phyloP scores from a whole-genome alignment of 805 yeast species.

The Ogataea wickerhamii region DNA sequence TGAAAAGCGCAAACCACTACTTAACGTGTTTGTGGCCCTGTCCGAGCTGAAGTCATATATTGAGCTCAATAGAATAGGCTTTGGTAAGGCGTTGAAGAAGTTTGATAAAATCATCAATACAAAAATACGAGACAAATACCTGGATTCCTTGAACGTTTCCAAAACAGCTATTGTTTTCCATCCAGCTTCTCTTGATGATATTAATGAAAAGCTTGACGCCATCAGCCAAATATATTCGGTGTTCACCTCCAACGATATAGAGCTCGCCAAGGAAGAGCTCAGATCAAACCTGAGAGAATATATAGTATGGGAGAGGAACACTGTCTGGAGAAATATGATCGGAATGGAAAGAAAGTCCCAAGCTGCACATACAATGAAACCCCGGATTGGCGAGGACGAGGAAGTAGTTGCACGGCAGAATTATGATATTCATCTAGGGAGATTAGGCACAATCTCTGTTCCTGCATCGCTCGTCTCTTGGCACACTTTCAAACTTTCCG shows the following conservation, averaged over 20 bases:
- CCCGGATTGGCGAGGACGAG: constrained; percentile 23
- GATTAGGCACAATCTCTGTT: constrained; percentile 25
- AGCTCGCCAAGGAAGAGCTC: constrained; percentile 42
- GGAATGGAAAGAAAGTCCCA: constrained; percentile 84
- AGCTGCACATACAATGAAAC: constrained; percentile 49
- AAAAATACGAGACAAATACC: constrained; percentile 54
- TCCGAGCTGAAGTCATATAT: constrained; percentile 81
- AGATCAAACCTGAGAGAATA: constrained; percentile 73
- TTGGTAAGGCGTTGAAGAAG: constrained; percentile 84
- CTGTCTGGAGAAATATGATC: constrained; percentile 97
- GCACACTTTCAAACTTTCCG: constrained; percentile 38
- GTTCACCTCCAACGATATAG: constrained; percentile 37
- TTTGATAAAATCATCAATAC: constrained; percentile 80
- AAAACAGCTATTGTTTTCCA: constrained; percentile 55
- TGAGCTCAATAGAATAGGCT: constrained; percentile 84
- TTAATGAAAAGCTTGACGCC: constrained; percentile 52
- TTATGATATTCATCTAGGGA: constrained; percentile 27
- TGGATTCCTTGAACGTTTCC: constrained; percentile 39
- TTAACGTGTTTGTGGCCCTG: constrained; percentile 64
- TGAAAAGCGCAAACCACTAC: constrained; percentile 63
- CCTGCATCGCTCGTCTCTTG: constrained; percentile 39
- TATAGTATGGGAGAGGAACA: constrained; percentile 95
- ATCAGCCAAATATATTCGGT: constrained; percentile 36
- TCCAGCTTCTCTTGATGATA: constrained; percentile 39
- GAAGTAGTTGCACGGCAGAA: constrained; percentile 17